These are phyloP conservation scores for Mortierella claussenii DNA, from an alignment of 192 early-diverging fungal species.

Conservation along the genomic window DNA sequence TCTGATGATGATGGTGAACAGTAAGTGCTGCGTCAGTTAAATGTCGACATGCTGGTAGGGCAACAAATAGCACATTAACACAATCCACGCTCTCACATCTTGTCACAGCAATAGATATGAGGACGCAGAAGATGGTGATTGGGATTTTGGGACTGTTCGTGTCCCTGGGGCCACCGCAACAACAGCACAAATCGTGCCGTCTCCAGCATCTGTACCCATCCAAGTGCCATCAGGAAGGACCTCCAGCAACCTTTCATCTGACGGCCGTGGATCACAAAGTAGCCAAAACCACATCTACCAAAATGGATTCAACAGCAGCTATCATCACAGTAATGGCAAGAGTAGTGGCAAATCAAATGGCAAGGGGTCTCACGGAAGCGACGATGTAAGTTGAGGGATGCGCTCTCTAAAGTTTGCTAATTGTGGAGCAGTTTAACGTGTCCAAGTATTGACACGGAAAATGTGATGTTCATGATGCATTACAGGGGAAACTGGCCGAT, in stretches of 20 bases:
- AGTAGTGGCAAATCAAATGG: constrained; percentile 19
- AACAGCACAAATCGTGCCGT: background rate
- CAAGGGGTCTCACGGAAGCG: constrained; percentile 5
- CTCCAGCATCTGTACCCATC: background rate
- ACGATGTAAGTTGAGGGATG: constrained; percentile 32
- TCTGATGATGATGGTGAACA: constrained; percentile 46
- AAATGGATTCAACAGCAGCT: constrained; percentile 4
- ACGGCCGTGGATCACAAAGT: constrained; percentile 4
- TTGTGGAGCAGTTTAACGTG: background rate
- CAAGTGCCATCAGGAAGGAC: background rate
- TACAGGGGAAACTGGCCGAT: constrained; percentile 16
- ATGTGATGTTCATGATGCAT: background rate
- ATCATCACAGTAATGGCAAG: constrained; percentile 13
- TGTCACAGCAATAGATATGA: constrained; percentile 33
- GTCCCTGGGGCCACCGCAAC: constrained; percentile 3
- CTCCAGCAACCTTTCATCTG: background rate
- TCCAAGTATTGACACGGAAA: background rate
- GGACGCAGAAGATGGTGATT: constrained; percentile 26
- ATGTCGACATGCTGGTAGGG: too few species aligned
- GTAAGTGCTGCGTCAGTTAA: too few species aligned
- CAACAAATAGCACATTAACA: too few species aligned
- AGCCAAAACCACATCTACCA: constrained; percentile 6
- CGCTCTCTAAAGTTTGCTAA: too few species aligned
- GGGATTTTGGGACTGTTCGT: constrained; percentile 55
- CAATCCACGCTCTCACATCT: background rate